Evolutionary conservation across 208 protist species (phyloP), one percentile per base, ranked within the genome.

Genomic region (Lotmaria passim): DNA sequence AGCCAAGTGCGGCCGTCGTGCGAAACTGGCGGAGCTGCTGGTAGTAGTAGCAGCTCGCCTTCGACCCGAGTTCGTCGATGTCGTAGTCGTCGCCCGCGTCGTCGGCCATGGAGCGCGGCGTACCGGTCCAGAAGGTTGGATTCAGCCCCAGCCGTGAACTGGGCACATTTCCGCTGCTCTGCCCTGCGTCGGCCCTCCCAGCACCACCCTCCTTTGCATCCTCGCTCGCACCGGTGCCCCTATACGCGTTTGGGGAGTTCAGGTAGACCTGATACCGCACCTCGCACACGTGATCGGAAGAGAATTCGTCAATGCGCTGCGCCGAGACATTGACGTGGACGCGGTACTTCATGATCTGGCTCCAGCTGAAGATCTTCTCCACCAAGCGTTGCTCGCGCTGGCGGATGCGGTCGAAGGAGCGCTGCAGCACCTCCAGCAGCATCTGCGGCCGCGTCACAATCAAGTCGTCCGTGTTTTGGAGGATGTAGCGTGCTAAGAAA

Each of bases 261-360:
- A 72, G 58, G 46, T 39, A 41, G 28, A 41, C 55, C 1, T 50
- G 50, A 52, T 59, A 71, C 24, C 56, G 55, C 59, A 65, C 50
- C 17, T 82, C 63, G 43, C 58, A 70, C 14, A 79, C 47, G 57
- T 71, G 69, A 19, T 75, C 71, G 0, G 77, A 79, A 4, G 70
- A 76, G 38, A 78, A 87, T 44, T 69, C 73, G n/a, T 73, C 70
- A 23, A 58, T 60, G 41, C 63, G 65, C 47, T 72, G 53, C 39
- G 69, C 56, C 3, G 78, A 74, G 10, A 83, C 79, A 55, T 81
- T 85, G 11, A 62, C 62, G 61, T 83, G 78, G 17, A 87, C 48
- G n/a, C 70, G 75, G 55, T 87, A 87, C 74, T 87, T 87, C 55
- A 68, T 62, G 11, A 64, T 61, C 68, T 87, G 82, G 3, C 30